Conservation (phyloP, 768 basidiomycete species). For the Hygrocybe punicea region DNA sequence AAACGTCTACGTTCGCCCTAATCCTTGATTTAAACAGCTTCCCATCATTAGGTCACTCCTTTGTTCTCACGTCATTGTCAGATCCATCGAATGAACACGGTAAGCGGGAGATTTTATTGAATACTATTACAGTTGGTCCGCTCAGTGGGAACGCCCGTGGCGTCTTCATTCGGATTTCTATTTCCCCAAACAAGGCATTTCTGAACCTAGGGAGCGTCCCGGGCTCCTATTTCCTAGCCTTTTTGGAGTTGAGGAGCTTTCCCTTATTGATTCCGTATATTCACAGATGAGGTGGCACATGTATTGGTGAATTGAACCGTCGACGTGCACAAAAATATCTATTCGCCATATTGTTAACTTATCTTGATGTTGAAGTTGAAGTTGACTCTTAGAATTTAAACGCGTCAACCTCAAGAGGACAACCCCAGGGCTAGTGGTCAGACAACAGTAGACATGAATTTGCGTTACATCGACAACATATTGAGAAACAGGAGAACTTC, state of each 20-base stretch:
- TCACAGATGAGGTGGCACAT: neutral
- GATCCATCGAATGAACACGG: neutral
- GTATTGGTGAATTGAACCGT: neutral
- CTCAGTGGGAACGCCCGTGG: neutral
- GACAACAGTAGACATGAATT: no score
- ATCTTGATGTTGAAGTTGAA: no score
- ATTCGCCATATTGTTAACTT: no score
- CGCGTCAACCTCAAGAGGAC: no score
- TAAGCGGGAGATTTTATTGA: neutral
- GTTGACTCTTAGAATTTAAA: no score
- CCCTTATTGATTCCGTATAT: neutral
- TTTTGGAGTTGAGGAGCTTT: neutral
- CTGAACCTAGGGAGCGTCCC: neutral
- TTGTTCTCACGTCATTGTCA: neutral
- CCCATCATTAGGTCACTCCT: constrained; percentile 1
- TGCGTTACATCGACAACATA: neutral
- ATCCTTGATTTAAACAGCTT: neutral
- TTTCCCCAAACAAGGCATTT: neutral
- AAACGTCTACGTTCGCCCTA: constrained; percentile 5
- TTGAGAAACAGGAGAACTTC: neutral
- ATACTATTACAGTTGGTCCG: neutral
- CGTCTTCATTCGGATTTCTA: neutral
- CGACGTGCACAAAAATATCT: no score
- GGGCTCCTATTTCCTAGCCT: neutral
- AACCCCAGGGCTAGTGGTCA: no score